Base-by-base conservation (phyloP, 257 asterid species). In the Solanum tacnaense region DNA sequence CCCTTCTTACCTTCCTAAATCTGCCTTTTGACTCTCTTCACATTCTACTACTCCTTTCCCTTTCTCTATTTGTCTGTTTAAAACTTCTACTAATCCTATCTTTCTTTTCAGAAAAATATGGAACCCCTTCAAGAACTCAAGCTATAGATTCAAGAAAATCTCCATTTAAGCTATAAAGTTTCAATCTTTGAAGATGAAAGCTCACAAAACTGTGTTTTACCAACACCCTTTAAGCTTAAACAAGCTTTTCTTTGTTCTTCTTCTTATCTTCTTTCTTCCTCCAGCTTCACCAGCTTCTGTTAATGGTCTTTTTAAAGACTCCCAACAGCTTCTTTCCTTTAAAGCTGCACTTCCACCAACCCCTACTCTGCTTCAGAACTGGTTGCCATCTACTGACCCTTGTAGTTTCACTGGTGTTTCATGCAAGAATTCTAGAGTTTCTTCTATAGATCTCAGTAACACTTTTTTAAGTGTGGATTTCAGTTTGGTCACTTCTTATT, bases 351-450 rank as follows among this genome's bases (percentile, higher is more conserved):
- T 96, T 29, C 89, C 95, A 0, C 38, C 36, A 27, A 87, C 89
- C 89, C 92, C 94, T 49, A 58, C 60, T 87, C 89, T 79, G 18
- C 95, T 97, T 75, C 91, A 65, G 25, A 88, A 91, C 71, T 97
- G 99, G 99, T 89, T 87, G 20, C 91, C 95, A 34, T 86, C 90
- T 20, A 38, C n/a, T 79, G 84, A 91, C 29, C 96, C 97, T 89
- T 97, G 99, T 91, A 90, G 85, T 79, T 97, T 92, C 92, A 87
- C 79, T 72, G 98, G 98, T 74, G 95, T 97, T 83, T 84, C 92
- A 20, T 96, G 98, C 89, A 90, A 84, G 34, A 88, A 88, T 93
- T 88, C 93, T 35, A 85, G 92, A 70, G 94, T 97, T 20, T 89
- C 98, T 82, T 78, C 95, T 70, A 87, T 96, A 84, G 95, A 96